Base-by-base conservation (phyloP, 1,139 yeast genomes). In the Lodderomyces pseudojiufengensis region DNA sequence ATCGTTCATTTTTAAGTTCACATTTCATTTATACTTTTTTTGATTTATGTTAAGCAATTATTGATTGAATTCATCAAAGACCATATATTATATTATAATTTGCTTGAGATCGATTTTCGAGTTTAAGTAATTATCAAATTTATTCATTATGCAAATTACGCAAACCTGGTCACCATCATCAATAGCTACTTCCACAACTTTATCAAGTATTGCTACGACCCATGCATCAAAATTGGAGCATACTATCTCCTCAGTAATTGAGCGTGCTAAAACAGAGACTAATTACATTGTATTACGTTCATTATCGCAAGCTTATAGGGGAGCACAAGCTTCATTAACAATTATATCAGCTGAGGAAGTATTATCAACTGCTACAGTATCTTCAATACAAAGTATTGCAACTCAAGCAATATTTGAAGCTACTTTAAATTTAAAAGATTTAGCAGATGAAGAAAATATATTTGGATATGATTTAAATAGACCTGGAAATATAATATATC, bases 321-420 rank as follows among this genome's bases (percentile, higher is more conserved):
- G 41, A 15, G 64, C 66, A 3, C 49, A 56, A 24, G 76, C 73
- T 0, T 65, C 76, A 0, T 41, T 67, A 31, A 48, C 61, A 1
- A 54, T 59, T 12, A 45, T 63, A 16, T 46, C 56, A 3, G 61
- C 65, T 9, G 59, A 67, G 32, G 43, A 56, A 23, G 51, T 58
- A 2, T 40, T 60, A 13, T 71, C 67, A 8, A 70, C 76, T 0
- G 73, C 71, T 5, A 68, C 76, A 0, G 59, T 50, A 7, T 21
- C 46, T 1, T 34, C 48, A 1, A 62, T 51, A 1, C 38, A 49
- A 14, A 54, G 59, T 0, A 41, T 58, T 11, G 68, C 70, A 3
- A 53, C 65, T 6, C 44, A 53, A 9, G 65, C 57, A 7, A 57
- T 61, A n/a, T 56, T 53, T n/a, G 45, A 52, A 11, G 70, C 73